Conservation (phyloP, 1,139 yeast species). For the Suhomyces wounanorum region DNA sequence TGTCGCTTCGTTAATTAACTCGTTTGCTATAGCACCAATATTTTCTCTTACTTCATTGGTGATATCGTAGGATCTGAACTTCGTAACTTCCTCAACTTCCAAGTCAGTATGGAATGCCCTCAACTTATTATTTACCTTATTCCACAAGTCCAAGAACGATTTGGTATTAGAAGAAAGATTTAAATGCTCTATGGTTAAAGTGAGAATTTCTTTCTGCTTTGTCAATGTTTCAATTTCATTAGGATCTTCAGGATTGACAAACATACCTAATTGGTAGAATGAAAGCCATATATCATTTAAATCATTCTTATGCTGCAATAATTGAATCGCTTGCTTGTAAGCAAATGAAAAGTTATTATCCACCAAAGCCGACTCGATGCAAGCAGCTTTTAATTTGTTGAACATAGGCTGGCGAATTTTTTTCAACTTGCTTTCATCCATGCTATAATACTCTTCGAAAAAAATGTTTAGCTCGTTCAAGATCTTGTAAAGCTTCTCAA, state of each 20-base stretch:
- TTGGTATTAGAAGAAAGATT: slow-evolving; percentile 28
- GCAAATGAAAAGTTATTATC: slow-evolving; percentile 59
- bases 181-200: slow-evolving; percentile 41
- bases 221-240: slow-evolving; percentile 25
- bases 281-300: slow-evolving; percentile 57
- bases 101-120: slow-evolving; percentile 19
- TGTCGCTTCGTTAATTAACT: slow-evolving; percentile 37
- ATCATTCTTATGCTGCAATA: slow-evolving; percentile 23
- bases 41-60: slow-evolving; percentile 13
- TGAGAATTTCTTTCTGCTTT: slow-evolving; percentile 52
- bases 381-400: slow-evolving; percentile 46
- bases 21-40: slow-evolving; percentile 28
- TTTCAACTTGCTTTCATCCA: not conserved
- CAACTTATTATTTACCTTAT: slow-evolving; percentile 31
- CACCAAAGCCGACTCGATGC: slow-evolving; percentile 59
- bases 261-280: slow-evolving; percentile 64
- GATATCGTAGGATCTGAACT: not conserved
- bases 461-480: slow-evolving; percentile 42
- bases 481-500: slow-evolving; percentile 44
- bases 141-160: slow-evolving; percentile 41
- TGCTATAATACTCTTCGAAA: slow-evolving; percentile 16
- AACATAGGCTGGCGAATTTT: slow-evolving; percentile 15
- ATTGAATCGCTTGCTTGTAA: slow-evolving; percentile 35
- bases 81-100: slow-evolving; percentile 6
- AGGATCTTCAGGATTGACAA: slow-evolving; percentile 39